A percentile compares a stretch with the other conserved stretches of the same genome.
phyloP scores from a whole-genome alignment of 2,329 filamentous ascomycete species.

The Erysiphe pisi region DNA sequence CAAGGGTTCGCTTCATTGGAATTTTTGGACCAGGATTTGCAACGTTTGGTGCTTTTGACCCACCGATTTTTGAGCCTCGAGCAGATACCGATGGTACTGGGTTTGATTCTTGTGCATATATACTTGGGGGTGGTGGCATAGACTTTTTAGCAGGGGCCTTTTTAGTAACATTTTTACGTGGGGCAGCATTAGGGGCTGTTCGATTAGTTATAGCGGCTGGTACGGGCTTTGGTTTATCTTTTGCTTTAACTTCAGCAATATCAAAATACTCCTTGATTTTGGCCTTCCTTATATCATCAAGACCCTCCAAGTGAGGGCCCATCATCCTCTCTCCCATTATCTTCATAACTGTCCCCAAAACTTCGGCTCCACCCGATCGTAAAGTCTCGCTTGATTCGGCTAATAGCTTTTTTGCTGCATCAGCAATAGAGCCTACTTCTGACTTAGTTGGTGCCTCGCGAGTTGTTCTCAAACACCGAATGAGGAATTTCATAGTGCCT shows the following conservation, averaged over 20 bases:
- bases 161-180: conserved; percentile 41
- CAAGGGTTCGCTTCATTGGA: conserved; percentile 47
- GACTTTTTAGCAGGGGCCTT: conserved; percentile 42
- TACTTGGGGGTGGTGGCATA: conserved; percentile 40
- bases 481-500: conserved; percentile 86
- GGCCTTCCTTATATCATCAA: conserved; percentile 89
- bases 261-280: conserved; percentile 93
- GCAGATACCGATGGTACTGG: conserved; percentile 50
- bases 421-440: conserved; percentile 77
- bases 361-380: conserved; percentile 80
- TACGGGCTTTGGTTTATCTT: conserved; percentile 78
- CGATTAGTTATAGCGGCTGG: conserved; percentile 51
- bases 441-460: conserved; percentile 71
- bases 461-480: conserved; percentile 73
- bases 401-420: conserved; percentile 76
- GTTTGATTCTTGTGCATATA: conserved; percentile 44
- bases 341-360: conserved; percentile 93
- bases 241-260: conserved; percentile 71
- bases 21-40: conserved; percentile 45
- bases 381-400: conserved; percentile 79
- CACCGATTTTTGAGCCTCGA: conserved; percentile 47
- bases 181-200: conserved; percentile 39
- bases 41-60: conserved; percentile 45
- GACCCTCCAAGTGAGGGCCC: conserved; percentile 78
- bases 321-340: conserved; percentile 95